A percentile compares a stretch with the other conserved stretches of the same genome.
Evolutionary conservation across 345 rosid species (phyloP).

Genomic region (Camelina hispida): DNA sequence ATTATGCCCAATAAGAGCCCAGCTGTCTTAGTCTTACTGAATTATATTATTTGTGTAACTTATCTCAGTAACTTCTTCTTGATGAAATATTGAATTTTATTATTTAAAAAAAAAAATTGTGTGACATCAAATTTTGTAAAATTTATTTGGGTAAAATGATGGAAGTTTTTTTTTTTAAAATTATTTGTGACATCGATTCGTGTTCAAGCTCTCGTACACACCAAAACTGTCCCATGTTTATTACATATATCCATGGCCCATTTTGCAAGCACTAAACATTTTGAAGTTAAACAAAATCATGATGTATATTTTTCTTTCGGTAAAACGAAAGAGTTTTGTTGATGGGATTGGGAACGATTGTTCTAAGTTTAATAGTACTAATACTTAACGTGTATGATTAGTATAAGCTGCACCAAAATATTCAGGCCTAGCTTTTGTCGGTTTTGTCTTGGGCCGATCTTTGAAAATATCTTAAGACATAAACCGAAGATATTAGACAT

Average conservation of each 20-base stretch:
- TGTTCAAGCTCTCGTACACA: not conserved
- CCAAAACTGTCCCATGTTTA: not conserved
- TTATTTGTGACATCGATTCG: too few relatives aligned
- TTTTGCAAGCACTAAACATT: not conserved
- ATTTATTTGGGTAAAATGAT: too few relatives aligned
- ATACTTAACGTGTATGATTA: not conserved
- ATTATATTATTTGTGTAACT: too few relatives aligned
- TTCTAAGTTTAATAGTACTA: not conserved
- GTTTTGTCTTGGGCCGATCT: not conserved
- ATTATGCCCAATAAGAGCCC: too few relatives aligned
- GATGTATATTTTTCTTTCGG: not conserved
- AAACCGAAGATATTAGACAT: not conserved
- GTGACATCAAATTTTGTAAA: too few relatives aligned
- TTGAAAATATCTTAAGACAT: not conserved
- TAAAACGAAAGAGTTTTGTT: not conserved
- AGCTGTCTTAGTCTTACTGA: too few relatives aligned
- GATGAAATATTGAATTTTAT: too few relatives aligned
- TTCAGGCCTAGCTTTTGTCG: not conserved
- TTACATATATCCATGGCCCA: not conserved
- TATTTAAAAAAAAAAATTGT: too few relatives aligned
- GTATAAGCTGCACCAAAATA: not conserved
- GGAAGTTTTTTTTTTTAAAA: too few relatives aligned
- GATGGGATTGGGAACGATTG: not conserved
- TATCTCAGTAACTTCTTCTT: too few relatives aligned
- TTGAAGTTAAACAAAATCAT: not conserved